Evolutionary conservation across 306 rosid species (phyloP).

Genomic region (Vicia faba): DNA sequence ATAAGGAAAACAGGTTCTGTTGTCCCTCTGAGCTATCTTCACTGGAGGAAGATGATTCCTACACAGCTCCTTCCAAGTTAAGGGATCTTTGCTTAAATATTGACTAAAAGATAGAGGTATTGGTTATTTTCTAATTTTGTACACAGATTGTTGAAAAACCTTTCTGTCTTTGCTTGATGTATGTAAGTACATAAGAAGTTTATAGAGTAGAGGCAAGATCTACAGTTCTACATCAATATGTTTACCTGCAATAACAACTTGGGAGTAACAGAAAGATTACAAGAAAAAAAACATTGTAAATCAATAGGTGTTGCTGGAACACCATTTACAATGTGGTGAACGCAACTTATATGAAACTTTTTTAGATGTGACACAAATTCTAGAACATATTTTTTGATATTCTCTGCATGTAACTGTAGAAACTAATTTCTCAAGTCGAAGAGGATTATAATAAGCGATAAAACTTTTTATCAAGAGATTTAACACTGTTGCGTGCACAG

Average conservation of each 20-base stretch:
- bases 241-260: slow-evolving; percentile 1
- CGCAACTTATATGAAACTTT: not conserved
- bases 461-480: too few species aligned
- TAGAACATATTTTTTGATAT: too few species aligned
- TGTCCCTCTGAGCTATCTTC: slow-evolving; percentile 33
- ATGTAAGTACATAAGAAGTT: slow-evolving; percentile 10
- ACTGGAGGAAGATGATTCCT: slow-evolving; percentile 36
- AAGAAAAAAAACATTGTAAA: not conserved
- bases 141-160: not conserved
- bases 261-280: slow-evolving; percentile 1
- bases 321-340: not conserved
- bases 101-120: slow-evolving; percentile 32
- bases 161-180: slow-evolving; percentile 26
- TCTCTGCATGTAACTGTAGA: too few species aligned
- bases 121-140: slow-evolving; percentile 16
- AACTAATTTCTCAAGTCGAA: too few species aligned
- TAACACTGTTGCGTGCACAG: too few species aligned
- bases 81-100: slow-evolving; percentile 44
- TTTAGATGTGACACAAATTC: too few species aligned
- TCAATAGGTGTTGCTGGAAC: not conserved
- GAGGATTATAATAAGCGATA: too few species aligned
- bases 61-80: slow-evolving; percentile 31
- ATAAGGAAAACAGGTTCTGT: slow-evolving; percentile 38
- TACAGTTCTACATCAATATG: not conserved
- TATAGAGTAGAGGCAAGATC: slow-evolving; percentile 2